Base-by-base conservation (phyloP, 2,329 filamentous ascomycete genomes). In the Thelonectria olida region DNA sequence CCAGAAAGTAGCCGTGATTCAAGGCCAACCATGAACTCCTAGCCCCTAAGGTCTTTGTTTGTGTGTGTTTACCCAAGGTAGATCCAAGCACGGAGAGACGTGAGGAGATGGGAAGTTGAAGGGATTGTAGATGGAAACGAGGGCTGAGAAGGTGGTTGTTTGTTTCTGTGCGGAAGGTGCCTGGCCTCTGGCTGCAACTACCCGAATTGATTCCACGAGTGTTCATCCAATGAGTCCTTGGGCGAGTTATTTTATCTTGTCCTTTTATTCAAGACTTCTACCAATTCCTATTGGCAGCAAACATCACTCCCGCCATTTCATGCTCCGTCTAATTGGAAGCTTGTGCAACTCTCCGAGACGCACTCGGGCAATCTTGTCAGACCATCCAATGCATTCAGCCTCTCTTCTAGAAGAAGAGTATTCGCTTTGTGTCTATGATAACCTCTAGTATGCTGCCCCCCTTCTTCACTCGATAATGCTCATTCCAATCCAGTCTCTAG, bases 1-100 rank as follows among this genome's bases (percentile, higher is more conserved):
- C 17, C 31, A 38, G n/a, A n/a, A n/a, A n/a, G n/a, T 31, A 31
- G 13, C 49, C 39, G 51, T 54, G 51, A 54, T 31, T 54, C 51
- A 54, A 41, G 12, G 23, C 36, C 25, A 28, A 13, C n/a, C 3
- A 7, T n/a, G 22, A 39, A 7, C n/a, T n/a, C n/a, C n/a, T n/a
- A n/a, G 20, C 19, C 9, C 23, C 13, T 13, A 17, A 34, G 9
- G 25, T 2, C 5, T 13, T 10, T 34, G 7, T 34, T 34, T n/a
- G n/a, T n/a, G 31, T 34, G 12, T 10, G 7, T 34, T 5, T 6
- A 34, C 15, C 28, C 28, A 34, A 34, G 12, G 12, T 34, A 3
- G 3, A 42, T 20, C 19, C 20, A 42, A 13, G 4, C 20, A 23
- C 19, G 19, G 17, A 13, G 7, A 31, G 28, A 31, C 4, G 13